phyloP scores from a whole-genome alignment of 1,139 yeast genomes.

The Suhomyces atakaporum region DNA sequence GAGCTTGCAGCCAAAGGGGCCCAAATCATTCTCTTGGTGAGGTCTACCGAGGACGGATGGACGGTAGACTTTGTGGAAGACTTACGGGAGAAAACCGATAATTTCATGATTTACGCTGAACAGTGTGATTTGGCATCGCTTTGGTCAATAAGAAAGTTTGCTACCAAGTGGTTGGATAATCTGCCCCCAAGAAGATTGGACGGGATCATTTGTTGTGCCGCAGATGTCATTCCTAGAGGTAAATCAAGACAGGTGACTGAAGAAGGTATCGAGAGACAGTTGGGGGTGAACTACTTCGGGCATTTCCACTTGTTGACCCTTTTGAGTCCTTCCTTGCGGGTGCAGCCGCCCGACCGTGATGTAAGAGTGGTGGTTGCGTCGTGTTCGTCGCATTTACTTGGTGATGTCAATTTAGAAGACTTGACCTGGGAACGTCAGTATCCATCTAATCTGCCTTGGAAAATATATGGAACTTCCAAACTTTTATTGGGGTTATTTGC shows the following conservation, averaged over 20 bases:
- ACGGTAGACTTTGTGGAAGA: conserved; percentile 76
- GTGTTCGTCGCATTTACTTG: conserved; percentile 77
- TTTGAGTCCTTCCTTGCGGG: conserved; percentile 75
- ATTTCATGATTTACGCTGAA: conserved; percentile 82
- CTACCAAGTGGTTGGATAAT: conserved; percentile 92
- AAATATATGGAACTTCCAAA: conserved; percentile 79
- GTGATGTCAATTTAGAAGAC: conserved; percentile 64
- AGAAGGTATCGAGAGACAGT: conserved; percentile 86
- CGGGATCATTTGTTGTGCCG: conserved; percentile 86
- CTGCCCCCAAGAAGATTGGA: conserved; percentile 88
- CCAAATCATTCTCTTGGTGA: conserved; percentile 73
- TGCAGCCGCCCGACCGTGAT: conserved; percentile 93
- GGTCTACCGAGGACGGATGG: conserved; percentile 72
- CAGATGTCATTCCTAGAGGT: conserved; percentile 72
- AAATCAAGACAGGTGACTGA: conserved; percentile 59
- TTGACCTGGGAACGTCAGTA: conserved; percentile 66
- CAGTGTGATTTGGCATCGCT: conserved; percentile 78
- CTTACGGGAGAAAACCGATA: conserved; percentile 66
- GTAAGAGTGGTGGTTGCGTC: conserved; percentile 76
- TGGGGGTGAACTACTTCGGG: conserved; percentile 78
- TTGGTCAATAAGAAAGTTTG: conserved; percentile 81
- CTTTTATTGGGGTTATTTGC: conserved; percentile 72
- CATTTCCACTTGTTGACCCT: conserved; percentile 80
- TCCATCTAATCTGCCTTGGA: conserved; percentile 67
- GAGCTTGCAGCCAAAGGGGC: conserved; percentile 85